Conservation (phyloP, 108 stramenopile genomes). For the Chaetoceros tenuissimus region DNA sequence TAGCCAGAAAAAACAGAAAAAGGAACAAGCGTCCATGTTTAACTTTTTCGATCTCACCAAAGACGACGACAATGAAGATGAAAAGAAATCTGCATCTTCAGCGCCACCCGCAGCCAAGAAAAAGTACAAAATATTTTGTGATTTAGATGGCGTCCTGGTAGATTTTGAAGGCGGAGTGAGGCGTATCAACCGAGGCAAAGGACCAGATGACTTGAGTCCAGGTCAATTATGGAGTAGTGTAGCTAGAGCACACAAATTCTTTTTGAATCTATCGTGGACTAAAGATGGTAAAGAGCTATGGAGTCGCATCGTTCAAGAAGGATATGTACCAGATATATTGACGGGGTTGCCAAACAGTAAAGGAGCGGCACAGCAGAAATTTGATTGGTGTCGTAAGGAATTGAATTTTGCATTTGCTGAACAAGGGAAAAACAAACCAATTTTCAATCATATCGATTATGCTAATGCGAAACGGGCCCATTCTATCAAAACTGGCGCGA, state of each 20-base stretch:
- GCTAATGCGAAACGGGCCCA: slow-evolving; percentile 37
- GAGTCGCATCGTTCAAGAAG: slow-evolving; percentile 33
- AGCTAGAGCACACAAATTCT: slow-evolving; percentile 27
- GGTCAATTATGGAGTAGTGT: slow-evolving; percentile 49
- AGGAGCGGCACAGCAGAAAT: slow-evolving; percentile 5
- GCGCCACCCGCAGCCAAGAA: not conserved
- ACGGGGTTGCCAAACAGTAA: slow-evolving; percentile 50
- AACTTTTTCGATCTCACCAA: not conserved
- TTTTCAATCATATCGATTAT: slow-evolving; percentile 55
- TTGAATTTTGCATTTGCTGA: not conserved
- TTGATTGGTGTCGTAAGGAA: slow-evolving; percentile 1
- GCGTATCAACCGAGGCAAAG: slow-evolving; percentile 21
- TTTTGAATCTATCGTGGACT: slow-evolving; percentile 57
- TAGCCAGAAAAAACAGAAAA: not conserved
- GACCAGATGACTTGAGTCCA: slow-evolving; percentile 20
- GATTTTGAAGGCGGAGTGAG: slow-evolving; percentile 67
- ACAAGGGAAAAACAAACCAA: slow-evolving; percentile 6
- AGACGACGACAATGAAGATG: not conserved
- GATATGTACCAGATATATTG: slow-evolving; percentile 41
- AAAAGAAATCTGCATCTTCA: no score
- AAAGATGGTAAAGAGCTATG: slow-evolving; percentile 54
- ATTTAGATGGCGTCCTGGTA: slow-evolving; percentile 72
- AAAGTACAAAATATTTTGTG: slow-evolving; percentile 42
- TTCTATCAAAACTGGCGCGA: slow-evolving; percentile 19
- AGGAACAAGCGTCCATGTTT: not conserved